These are phyloP conservation scores for Sclerospora graminicola DNA, from an alignment of 352 stramenopile genomes.

Conservation along the genomic window DNA sequence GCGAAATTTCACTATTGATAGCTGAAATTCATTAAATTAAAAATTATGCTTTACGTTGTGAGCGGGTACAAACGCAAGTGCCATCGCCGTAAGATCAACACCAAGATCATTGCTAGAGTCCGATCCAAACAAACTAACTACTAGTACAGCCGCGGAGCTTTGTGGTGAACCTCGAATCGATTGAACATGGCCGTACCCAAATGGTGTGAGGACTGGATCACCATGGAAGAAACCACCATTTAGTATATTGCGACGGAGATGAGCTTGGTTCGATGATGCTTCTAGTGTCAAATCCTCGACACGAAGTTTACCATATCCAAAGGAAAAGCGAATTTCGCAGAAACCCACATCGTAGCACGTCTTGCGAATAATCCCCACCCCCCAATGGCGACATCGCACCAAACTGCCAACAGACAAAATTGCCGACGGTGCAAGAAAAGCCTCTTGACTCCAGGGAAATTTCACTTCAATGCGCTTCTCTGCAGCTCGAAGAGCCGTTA, in stretches of 20 bases:
- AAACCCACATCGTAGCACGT: slow-evolving; percentile 50
- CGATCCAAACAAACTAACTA: slow-evolving; percentile 13
- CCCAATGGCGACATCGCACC: slow-evolving; percentile 39
- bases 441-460: slow-evolving; percentile 56
- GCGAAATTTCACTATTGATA: too few relatives aligned
- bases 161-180: slow-evolving; percentile 18
- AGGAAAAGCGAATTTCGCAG: slow-evolving; percentile 52
- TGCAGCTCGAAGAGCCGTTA: slow-evolving; percentile 43
- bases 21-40: too few relatives aligned
- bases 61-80: slow-evolving; percentile 16
- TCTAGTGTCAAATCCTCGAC: slow-evolving; percentile 37
- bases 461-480: slow-evolving; percentile 54
- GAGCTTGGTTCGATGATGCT: slow-evolving; percentile 26
- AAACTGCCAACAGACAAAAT: slow-evolving; percentile 39
- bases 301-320: slow-evolving; percentile 47
- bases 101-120: slow-evolving; percentile 1
- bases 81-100: not conserved
- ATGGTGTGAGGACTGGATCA: slow-evolving; percentile 62
- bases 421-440: slow-evolving; percentile 37
- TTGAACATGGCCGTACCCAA: slow-evolving; percentile 41
- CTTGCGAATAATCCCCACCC: slow-evolving; percentile 50
- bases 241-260: slow-evolving; percentile 17
- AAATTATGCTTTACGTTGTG: slow-evolving; percentile 17
- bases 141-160: slow-evolving; percentile 5
- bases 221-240: slow-evolving; percentile 23